Conservation (phyloP, 768 basidiomycete genomes). For the Cystobasidium ongulense region DNA sequence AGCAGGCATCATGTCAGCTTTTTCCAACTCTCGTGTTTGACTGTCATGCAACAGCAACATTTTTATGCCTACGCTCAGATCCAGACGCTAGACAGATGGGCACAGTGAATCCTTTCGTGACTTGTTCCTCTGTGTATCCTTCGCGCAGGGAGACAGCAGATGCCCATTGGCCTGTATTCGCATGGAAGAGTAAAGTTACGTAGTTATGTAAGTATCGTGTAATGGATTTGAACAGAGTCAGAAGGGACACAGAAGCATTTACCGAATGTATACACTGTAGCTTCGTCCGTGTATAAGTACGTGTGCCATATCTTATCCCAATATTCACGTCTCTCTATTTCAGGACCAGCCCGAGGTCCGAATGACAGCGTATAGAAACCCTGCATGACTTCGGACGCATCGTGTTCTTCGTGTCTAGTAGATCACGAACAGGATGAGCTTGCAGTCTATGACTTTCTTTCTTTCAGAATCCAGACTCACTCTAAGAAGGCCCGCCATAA, state of each 20-base stretch:
- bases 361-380: not conserved
- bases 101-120: not conserved
- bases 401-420: not conserved
- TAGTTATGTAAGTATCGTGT: no score
- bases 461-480: not conserved
- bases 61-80: not conserved
- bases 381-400: not conserved
- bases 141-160: not conserved
- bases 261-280: not conserved
- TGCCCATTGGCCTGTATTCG: not conserved
- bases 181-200: no score
- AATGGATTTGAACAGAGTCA: no score
- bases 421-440: not conserved
- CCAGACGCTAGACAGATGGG: constrained; percentile 1
- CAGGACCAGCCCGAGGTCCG: not conserved
- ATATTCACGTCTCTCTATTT: not conserved
- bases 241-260: not conserved
- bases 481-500: not conserved
- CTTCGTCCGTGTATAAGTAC: not conserved
- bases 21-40: not conserved
- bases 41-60: no score
- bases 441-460: no score
- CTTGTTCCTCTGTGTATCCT: not conserved
- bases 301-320: not conserved
- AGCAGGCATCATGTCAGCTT: not conserved